phyloP scores from a whole-genome alignment of 768 basidiomycete species.

The Lactifluus subvellereus region DNA sequence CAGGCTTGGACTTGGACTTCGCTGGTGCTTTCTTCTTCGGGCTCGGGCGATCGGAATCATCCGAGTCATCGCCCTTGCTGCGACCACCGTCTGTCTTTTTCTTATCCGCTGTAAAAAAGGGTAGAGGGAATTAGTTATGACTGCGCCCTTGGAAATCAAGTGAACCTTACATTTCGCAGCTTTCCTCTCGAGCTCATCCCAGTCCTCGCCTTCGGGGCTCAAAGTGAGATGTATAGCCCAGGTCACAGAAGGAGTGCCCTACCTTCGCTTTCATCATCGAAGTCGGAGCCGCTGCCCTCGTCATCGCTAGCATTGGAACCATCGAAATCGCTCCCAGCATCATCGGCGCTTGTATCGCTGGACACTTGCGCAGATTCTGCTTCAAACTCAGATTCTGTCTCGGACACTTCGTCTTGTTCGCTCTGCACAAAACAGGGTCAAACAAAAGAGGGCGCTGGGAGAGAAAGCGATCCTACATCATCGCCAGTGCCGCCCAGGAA shows the following conservation, averaged over 20 bases:
- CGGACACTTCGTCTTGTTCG: conserved; percentile 56
- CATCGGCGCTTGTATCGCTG: conserved; percentile 32
- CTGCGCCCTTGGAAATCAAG: neutral
- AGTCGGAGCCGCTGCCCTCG: conserved; percentile 65
- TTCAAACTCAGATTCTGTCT: conserved; percentile 58
- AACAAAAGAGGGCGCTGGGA: neutral
- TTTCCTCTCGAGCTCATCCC: conserved; percentile 92
- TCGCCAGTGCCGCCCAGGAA: conserved; percentile 73
- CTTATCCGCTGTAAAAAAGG: conserved; percentile 39
- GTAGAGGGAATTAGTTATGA: conserved; percentile 5
- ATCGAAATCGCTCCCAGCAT: conserved; percentile 50
- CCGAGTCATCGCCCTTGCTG: conserved; percentile 32
- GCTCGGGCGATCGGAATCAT: conserved; percentile 37
- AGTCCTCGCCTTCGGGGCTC: conserved; percentile 65
- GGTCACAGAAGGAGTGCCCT: conserved; percentile 7
- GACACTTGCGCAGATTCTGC: conserved; percentile 40
- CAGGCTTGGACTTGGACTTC: conserved; percentile 29
- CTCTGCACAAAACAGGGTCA: conserved; percentile 32
- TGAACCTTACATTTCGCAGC: conserved; percentile 69
- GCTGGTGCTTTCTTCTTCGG: conserved; percentile 37
- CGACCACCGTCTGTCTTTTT: conserved; percentile 34
- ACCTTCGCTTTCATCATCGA: conserved; percentile 58
- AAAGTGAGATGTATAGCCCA: conserved; percentile 9
- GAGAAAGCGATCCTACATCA: conserved; percentile 39
- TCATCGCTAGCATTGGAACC: conserved; percentile 50